Evolutionary conservation across 2,329 filamentous ascomycete genomes (phyloP).

Genomic region (Xylaria multiplex): DNA sequence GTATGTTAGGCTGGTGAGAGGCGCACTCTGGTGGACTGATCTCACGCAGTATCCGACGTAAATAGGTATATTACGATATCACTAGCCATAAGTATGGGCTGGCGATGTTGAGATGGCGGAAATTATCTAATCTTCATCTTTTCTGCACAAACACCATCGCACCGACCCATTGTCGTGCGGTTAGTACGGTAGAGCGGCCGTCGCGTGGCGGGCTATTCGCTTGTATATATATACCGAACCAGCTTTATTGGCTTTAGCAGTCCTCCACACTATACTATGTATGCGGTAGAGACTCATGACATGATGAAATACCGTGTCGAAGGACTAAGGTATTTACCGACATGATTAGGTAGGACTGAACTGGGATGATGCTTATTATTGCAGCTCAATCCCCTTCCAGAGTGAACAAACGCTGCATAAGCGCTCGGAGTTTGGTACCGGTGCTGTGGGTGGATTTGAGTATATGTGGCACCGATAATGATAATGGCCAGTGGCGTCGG

Average conservation of each 20-base stretch:
- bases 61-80: conserved; percentile 8
- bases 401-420: conserved; percentile 24
- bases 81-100: conserved; percentile 10
- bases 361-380: conserved; percentile 22
- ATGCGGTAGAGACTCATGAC: conserved; percentile 25
- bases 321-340: conserved; percentile 35
- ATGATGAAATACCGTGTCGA: conserved; percentile 26
- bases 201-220: conserved; percentile 29
- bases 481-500: conserved; percentile 30
- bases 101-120: conserved; percentile 16
- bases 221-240: conserved; percentile 18
- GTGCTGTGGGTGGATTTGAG: conserved; percentile 35
- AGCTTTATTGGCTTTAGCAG: conserved; percentile 15
- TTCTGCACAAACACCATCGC: conserved; percentile 1
- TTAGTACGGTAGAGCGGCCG: conserved; percentile 6
- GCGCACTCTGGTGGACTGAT: conserved; percentile 13
- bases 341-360: conserved; percentile 29
- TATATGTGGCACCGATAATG: conserved; percentile 28
- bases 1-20: background rate
- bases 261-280: conserved; percentile 2
- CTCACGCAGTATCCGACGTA: conserved; percentile 1
- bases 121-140: conserved; percentile 17
- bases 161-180: conserved; percentile 19
- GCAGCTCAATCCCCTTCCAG: conserved; percentile 20
- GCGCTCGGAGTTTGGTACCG: conserved; percentile 32